Conservation (phyloP, 192 early-diverging fungal genomes). For the Coemansia sp. region DNA sequence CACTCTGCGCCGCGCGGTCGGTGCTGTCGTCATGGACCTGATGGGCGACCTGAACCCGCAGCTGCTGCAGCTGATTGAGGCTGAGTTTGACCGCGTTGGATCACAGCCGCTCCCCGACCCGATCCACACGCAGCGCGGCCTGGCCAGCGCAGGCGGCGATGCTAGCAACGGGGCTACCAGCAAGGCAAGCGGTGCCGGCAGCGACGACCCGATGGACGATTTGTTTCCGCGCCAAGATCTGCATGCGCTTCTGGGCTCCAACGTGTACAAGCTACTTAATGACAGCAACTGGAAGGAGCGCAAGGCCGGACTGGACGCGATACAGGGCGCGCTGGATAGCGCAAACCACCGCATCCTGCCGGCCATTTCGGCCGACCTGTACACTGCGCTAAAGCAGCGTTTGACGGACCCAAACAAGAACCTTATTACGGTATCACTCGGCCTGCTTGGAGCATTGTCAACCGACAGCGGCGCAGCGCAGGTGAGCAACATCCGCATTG, state of each 20-base stretch:
- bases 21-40: slow-evolving; percentile 75
- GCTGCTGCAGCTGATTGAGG: slow-evolving; percentile 78
- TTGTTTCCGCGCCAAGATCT: slow-evolving; percentile 89
- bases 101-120: slow-evolving; percentile 50
- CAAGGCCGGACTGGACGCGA: slow-evolving; percentile 86
- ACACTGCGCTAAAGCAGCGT: slow-evolving; percentile 74
- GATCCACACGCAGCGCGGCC: slow-evolving; percentile 30
- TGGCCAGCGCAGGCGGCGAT: slow-evolving; percentile 3
- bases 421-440: slow-evolving; percentile 72
- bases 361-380: slow-evolving; percentile 69
- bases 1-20: slow-evolving; percentile 76
- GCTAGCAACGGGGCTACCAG: slow-evolving; percentile 1
- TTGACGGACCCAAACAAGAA: slow-evolving; percentile 92
- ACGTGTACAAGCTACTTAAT: slow-evolving; percentile 53
- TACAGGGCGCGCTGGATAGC: slow-evolving; percentile 66
- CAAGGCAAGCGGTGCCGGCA: slow-evolving; percentile 1
- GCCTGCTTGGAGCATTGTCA: slow-evolving; percentile 74
- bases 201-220: slow-evolving; percentile 68
- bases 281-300: slow-evolving; percentile 91
- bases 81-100: slow-evolving; percentile 89
- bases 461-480: slow-evolving; percentile 84
- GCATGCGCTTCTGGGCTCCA: slow-evolving; percentile 54
- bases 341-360: slow-evolving; percentile 83
- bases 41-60: slow-evolving; percentile 84
- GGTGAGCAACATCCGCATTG: slow-evolving; percentile 60